phyloP scores from a whole-genome alignment of 148 eudicot species.

The Talinum fruticosum region DNA sequence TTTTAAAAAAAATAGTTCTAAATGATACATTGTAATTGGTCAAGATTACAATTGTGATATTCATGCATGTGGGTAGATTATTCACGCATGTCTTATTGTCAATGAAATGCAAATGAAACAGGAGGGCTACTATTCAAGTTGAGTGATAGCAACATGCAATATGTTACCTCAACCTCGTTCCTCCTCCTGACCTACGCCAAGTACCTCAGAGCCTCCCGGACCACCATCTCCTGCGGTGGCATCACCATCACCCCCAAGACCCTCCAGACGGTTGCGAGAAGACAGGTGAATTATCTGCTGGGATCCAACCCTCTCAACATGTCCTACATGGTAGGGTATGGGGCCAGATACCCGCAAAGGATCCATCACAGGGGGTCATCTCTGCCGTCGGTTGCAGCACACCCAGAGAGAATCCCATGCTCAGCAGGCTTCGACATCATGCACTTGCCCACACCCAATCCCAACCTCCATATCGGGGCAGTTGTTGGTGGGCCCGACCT shows the following conservation, averaged over 20 bases:
- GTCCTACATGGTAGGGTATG: slow-evolving; percentile 90
- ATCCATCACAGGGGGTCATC: slow-evolving; percentile 88
- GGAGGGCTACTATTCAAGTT: slow-evolving; percentile 75
- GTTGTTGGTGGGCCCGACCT: slow-evolving; percentile 76
- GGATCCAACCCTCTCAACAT: slow-evolving; percentile 74
- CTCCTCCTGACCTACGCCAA: slow-evolving; percentile 72
- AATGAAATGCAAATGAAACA: slow-evolving; percentile 13
- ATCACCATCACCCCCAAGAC: slow-evolving; percentile 38
- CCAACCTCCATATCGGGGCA: slow-evolving; percentile 68
- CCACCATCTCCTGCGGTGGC: slow-evolving; percentile 62
- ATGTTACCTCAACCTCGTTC: slow-evolving; percentile 79
- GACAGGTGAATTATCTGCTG: slow-evolving; percentile 74
- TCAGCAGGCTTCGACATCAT: slow-evolving; percentile 53
- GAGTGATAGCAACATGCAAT: slow-evolving; percentile 73
- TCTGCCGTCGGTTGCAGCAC: slow-evolving; percentile 53
- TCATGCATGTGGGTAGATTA: background rate
- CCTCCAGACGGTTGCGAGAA: slow-evolving; percentile 61
- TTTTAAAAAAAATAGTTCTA: too few species aligned
- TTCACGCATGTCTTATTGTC: slow-evolving; percentile 2
- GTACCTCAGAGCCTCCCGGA: slow-evolving; percentile 57
- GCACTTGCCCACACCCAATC: slow-evolving; percentile 62
- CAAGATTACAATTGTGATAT: too few species aligned
- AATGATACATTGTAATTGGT: background rate
- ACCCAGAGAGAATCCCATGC: slow-evolving; percentile 75
- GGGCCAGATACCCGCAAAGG: slow-evolving; percentile 60